Evolutionary conservation across 768 basidiomycete genomes (phyloP).

Genomic region (Russula vinacea): DNA sequence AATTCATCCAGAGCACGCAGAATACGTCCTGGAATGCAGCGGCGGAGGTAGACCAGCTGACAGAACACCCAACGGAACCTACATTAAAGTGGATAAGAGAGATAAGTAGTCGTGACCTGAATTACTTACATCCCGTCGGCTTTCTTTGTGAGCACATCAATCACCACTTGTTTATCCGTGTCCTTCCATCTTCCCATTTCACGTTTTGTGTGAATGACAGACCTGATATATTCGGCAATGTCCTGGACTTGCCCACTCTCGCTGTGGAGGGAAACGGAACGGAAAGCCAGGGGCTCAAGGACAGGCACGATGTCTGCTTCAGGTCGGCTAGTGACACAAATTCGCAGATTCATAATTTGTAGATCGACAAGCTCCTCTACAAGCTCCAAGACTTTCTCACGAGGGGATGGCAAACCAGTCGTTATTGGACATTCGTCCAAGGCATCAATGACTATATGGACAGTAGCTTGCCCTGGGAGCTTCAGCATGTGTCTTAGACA

Average conservation of each 20-base stretch:
- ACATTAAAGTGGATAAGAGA: not conserved
- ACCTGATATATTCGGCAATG: not conserved
- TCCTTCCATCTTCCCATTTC: conserved; percentile 4
- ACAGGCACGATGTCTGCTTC: not conserved
- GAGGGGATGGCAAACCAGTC: not conserved
- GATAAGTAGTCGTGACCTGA: no score
- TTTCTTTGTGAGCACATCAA: not conserved
- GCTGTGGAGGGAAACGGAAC: not conserved
- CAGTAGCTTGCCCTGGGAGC: not conserved
- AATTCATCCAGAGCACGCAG: not conserved
- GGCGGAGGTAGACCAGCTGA: conserved; percentile 4
- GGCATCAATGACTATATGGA: conserved; percentile 6
- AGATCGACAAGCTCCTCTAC: not conserved
- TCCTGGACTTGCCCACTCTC: not conserved
- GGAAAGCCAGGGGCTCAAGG: not conserved
- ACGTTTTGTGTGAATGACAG: not conserved
- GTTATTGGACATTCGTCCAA: conserved; percentile 8
- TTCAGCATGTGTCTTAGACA: conserved; percentile 11
- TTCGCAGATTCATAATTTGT: not conserved
- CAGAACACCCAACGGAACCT: conserved; percentile 18
- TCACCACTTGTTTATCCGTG: not conserved
- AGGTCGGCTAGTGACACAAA: conserved; percentile 9
- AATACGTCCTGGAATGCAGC: not conserved
- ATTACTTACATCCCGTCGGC: conserved; percentile 13
- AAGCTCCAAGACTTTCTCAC: not conserved